phyloP scores from a whole-genome alignment of 2,329 filamentous ascomycete genomes.

The Thielaviopsis populi region DNA sequence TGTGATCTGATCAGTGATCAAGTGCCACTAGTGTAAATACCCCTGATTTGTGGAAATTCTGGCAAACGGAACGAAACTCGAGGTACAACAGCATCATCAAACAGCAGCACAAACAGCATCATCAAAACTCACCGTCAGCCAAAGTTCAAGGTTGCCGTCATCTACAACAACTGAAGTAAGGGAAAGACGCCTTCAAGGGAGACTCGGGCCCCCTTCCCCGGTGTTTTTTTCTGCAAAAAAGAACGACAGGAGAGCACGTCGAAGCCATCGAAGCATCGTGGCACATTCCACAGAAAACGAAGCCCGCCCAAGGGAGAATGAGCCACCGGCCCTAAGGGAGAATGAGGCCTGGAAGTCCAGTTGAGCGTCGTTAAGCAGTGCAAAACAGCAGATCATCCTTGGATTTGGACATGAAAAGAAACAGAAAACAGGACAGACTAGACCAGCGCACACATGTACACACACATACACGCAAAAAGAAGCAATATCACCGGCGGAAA shows the following conservation, averaged over 20 bases:
- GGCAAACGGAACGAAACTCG: neutral
- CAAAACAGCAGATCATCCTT: neutral
- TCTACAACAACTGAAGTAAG: neutral
- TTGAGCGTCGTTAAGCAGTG: too few species aligned
- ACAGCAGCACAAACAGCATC: neutral
- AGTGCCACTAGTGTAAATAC: neutral
- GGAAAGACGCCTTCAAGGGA: neutral
- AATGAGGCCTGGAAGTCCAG: too few species aligned
- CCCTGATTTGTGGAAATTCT: neutral
- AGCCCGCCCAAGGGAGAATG: neutral
- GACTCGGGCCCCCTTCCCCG: neutral
- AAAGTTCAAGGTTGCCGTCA: neutral
- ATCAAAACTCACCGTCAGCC: neutral
- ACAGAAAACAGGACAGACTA: neutral
- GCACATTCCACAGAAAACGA: neutral
- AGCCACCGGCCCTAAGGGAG: neutral
- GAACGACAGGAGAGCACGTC: neutral
- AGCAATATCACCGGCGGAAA: neutral
- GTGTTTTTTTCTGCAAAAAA: neutral
- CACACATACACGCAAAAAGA: neutral
- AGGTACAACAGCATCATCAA: neutral
- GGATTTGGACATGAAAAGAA: neutral
- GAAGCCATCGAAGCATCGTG: neutral
- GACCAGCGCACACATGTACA: neutral
- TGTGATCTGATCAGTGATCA: neutral